phyloP scores from a whole-genome alignment of 1,139 yeast species.

The Pichia inconspicua region DNA sequence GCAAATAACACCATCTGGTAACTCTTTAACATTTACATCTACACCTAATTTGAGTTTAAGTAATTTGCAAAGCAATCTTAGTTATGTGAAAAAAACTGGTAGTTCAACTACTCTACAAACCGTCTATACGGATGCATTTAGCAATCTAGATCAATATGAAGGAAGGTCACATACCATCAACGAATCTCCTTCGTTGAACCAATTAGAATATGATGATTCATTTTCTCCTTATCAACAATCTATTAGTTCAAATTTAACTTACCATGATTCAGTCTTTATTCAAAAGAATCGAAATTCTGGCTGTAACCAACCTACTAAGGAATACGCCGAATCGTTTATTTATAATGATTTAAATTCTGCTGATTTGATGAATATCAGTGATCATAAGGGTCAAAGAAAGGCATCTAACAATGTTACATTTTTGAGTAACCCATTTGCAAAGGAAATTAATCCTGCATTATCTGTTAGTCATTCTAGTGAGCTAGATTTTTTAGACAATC shows the following conservation, averaged over 20 bases:
- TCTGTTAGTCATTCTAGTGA: constrained; percentile 1
- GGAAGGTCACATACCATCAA: not conserved
- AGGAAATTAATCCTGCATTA: not conserved
- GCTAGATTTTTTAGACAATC: constrained; percentile 12
- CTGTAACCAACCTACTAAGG: not conserved
- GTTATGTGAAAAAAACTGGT: constrained; percentile 2
- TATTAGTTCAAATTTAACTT: constrained; percentile 17
- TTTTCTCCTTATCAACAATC: constrained; percentile 21
- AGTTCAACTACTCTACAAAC: constrained; percentile 9
- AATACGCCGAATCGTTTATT: constrained; percentile 23
- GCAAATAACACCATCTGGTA: not conserved
- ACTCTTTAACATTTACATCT: not conserved
- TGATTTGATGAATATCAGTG: constrained; percentile 7
- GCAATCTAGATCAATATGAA: constrained; percentile 7
- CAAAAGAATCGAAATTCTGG: not conserved
- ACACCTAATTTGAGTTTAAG: not conserved
- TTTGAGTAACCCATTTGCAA: constrained; percentile 1
- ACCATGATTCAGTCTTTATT: not conserved
- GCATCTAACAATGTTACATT: constrained; percentile 1
- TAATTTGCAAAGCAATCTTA: not conserved
- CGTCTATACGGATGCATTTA: constrained; percentile 9
- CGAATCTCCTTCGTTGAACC: not conserved
- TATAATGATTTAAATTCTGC: constrained; percentile 18
- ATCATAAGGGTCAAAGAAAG: constrained; percentile 4
- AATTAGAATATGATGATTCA: constrained; percentile 13